A percentile compares a stretch with the other conserved stretches of the same genome.
Evolutionary conservation across 345 rosid species (phyloP).

Genomic region (Firmiana major): DNA sequence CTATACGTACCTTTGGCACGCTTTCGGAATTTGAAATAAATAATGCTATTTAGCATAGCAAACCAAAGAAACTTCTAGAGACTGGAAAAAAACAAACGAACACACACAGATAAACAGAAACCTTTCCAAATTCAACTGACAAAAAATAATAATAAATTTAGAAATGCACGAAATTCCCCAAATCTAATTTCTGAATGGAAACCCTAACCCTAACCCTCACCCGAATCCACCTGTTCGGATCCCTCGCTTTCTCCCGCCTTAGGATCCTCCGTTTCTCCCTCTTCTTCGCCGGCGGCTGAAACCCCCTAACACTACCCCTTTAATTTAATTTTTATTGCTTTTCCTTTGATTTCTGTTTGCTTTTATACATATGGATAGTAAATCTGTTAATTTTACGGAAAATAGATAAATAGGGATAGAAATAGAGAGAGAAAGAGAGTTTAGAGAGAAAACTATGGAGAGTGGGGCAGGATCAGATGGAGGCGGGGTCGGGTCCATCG

Average conservation of each 20-base stretch:
- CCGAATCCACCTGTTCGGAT: conserved; percentile 32
- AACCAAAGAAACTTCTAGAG: not conserved
- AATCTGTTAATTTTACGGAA: conserved; percentile 13
- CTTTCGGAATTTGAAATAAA: not conserved
- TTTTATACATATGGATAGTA: not conserved
- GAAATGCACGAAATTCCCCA: conserved; percentile 30
- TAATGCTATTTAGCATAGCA: not conserved
- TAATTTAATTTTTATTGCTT: not conserved
- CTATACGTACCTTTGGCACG: not conserved
- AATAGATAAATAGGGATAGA: conserved; percentile 10
- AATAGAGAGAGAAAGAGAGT: conserved; percentile 17
- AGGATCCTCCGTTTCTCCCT: conserved; percentile 41
- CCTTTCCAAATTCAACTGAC: not conserved
- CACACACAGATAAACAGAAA: not conserved
- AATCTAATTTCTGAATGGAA: conserved; percentile 65
- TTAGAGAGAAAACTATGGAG: conserved; percentile 36
- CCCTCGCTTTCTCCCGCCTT: conserved; percentile 25
- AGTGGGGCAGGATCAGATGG: conserved; percentile 49
- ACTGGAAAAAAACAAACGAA: not conserved
- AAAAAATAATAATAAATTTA: not conserved
- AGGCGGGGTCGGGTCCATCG: conserved; percentile 72
- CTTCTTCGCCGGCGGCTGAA: conserved; percentile 20
- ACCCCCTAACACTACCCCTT: not conserved
- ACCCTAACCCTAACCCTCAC: conserved; percentile 46
- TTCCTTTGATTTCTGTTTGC: not conserved